Conservation (phyloP, 2,329 filamentous ascomycete genomes). For the Cercospora sojina region DNA sequence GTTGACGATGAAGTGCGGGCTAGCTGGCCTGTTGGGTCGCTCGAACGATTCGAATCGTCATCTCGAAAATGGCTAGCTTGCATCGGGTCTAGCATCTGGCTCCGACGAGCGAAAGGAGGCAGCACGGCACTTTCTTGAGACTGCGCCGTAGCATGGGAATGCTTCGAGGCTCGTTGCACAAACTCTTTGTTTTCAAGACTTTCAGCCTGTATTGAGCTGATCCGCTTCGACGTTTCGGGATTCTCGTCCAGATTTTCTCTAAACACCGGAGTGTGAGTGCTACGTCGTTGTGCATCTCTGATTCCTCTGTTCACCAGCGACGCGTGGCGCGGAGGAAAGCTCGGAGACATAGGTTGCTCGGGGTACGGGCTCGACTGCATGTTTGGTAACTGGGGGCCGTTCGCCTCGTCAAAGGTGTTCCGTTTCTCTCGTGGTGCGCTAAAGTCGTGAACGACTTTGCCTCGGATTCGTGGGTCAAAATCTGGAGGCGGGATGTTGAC, state of each 20-base stretch:
- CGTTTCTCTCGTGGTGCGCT: conserved; percentile 55
- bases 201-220: conserved; percentile 49
- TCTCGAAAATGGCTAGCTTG: conserved; percentile 32
- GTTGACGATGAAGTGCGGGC: conserved; percentile 22
- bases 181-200: conserved; percentile 51
- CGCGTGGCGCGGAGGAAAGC: conserved; percentile 23
- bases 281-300: conserved; percentile 26
- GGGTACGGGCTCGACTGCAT: conserved; percentile 8
- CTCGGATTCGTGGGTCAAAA: conserved; percentile 63
- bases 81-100: conserved; percentile 35
- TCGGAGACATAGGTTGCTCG: conserved; percentile 14
- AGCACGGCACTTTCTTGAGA: conserved; percentile 35
- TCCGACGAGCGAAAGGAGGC: conserved; percentile 39
- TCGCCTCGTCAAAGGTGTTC: conserved; percentile 27
- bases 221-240: conserved; percentile 41
- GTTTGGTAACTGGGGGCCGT: conserved; percentile 6
- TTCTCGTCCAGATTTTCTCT: conserved; percentile 61
- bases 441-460: conserved; percentile 65
- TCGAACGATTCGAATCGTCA: conserved; percentile 30
- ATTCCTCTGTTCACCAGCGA: conserved; percentile 23
- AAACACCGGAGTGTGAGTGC: conserved; percentile 58
- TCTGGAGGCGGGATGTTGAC: conserved; percentile 55
- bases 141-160: conserved; percentile 26
- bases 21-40: conserved; percentile 27
- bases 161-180: conserved; percentile 45